phyloP scores from a whole-genome alignment of 495 filamentous ascomycete species.

The Penicillium parvum region DNA sequence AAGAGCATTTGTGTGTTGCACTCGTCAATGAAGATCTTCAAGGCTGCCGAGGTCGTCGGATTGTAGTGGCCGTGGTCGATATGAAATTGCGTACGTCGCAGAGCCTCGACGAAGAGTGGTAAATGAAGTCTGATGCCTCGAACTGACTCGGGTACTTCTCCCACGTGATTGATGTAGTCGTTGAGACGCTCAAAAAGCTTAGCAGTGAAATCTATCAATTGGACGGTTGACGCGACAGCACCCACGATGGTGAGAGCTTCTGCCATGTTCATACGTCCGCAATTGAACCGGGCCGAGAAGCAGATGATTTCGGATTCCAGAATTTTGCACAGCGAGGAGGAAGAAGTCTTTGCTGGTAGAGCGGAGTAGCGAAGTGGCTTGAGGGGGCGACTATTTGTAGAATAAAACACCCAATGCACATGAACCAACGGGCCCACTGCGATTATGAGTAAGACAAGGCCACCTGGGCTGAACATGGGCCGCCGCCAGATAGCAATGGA shows the following conservation, averaged over 20 bases:
- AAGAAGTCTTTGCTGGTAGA: too few relatives aligned
- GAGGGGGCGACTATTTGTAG: too few relatives aligned
- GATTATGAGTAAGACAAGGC: too few relatives aligned
- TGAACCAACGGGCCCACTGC: too few relatives aligned
- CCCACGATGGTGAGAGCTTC: neutral
- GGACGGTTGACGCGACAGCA: neutral
- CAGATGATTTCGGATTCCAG: too few relatives aligned
- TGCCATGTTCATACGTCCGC: too few relatives aligned
- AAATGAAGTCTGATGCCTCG: neutral
- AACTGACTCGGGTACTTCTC: neutral
- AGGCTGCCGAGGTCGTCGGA: neutral
- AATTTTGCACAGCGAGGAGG: too few relatives aligned
- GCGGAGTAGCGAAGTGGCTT: too few relatives aligned
- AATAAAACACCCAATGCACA: too few relatives aligned
- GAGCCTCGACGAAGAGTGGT: neutral
- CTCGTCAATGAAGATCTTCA: neutral
- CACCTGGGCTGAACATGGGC: too few relatives aligned
- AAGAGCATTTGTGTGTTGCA: neutral
- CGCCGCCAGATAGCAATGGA: too few relatives aligned
- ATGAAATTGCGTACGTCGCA: neutral
- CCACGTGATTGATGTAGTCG: neutral
- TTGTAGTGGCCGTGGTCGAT: neutral
- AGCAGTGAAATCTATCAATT: neutral
- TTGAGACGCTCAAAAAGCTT: neutral
- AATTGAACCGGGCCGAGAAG: too few relatives aligned